These are phyloP conservation scores for Amphirosellinia nigrospora DNA, from an alignment of 495 filamentous ascomycete species.

Conservation along the genomic window DNA sequence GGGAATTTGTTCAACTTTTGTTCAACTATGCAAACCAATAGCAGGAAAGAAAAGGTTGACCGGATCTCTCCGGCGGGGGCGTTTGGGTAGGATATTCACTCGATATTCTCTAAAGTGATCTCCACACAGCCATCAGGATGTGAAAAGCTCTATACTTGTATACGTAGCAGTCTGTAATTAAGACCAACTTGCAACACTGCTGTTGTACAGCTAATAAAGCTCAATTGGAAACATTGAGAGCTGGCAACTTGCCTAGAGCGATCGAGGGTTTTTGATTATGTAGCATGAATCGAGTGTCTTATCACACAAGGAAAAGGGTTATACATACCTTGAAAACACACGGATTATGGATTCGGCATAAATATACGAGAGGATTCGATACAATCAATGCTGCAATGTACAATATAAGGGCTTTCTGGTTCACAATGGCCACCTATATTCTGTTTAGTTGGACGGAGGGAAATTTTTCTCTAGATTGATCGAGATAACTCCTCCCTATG, in stretches of 20 bases:
- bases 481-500: background rate
- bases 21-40: background rate
- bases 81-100: background rate
- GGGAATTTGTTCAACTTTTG: background rate
- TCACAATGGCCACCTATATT: constrained; percentile 11
- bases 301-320: background rate
- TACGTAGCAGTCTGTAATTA: background rate
- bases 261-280: background rate
- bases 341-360: constrained; percentile 1
- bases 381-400: constrained; percentile 13
- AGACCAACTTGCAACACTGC: background rate
- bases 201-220: background rate
- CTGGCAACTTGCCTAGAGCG: constrained; percentile 14
- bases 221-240: background rate
- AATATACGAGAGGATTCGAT: background rate
- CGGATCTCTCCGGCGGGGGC: background rate
- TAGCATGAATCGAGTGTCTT: background rate
- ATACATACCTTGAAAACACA: constrained; percentile 25
- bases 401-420: constrained; percentile 1
- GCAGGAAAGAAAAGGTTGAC: background rate
- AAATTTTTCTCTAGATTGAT: constrained; percentile 18
- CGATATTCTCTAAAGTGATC: background rate
- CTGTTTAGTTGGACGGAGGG: background rate
- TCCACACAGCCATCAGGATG: background rate
- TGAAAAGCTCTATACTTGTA: background rate